A percentile compares a stretch with the other conserved stretches of the same genome.
Conservation (phyloP, 352 stramenopile genomes). For the Phytophthora cactorum region DNA sequence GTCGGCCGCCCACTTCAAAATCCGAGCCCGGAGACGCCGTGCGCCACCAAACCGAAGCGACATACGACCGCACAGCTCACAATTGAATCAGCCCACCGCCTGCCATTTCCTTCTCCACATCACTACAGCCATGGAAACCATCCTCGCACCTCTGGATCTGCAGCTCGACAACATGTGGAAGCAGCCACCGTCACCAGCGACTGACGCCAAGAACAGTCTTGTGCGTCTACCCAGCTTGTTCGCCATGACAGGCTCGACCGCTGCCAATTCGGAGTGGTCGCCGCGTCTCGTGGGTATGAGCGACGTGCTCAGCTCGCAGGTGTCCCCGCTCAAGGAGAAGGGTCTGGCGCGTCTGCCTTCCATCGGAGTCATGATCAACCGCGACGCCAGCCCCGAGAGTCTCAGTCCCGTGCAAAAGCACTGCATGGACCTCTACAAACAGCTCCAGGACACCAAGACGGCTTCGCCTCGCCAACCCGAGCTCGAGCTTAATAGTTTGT, state of each 20-base stretch:
- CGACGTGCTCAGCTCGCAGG: constrained; percentile 59
- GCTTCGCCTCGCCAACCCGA: constrained; percentile 32
- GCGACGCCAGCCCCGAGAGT: constrained; percentile 46
- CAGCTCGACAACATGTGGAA: constrained; percentile 43
- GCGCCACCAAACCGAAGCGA: constrained; percentile 10
- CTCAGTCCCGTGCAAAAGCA: constrained; percentile 69
- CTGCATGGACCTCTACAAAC: constrained; percentile 70
- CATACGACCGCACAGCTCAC: not conserved
- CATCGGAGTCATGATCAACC: constrained; percentile 74
- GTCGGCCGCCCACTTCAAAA: constrained; percentile 38
- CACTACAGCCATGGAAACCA: constrained; percentile 55
- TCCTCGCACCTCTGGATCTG: constrained; percentile 68
- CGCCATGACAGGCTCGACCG: constrained; percentile 20
- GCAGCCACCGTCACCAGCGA: constrained; percentile 27
- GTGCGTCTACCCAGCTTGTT: constrained; percentile 66
- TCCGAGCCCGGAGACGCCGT: constrained; percentile 33
- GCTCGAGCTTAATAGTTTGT: constrained; percentile 50
- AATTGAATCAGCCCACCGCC: not conserved
- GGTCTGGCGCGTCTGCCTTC: constrained; percentile 57
- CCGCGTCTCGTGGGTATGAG: constrained; percentile 69
- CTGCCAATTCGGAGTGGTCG: constrained; percentile 38
- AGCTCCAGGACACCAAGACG: constrained; percentile 48
- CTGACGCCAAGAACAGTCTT: constrained; percentile 37
- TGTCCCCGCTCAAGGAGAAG: constrained; percentile 52
- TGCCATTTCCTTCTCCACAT: constrained; percentile 4